Conservation (phyloP, 805 yeast species). For the Saccharomyces paradoxus region DNA sequence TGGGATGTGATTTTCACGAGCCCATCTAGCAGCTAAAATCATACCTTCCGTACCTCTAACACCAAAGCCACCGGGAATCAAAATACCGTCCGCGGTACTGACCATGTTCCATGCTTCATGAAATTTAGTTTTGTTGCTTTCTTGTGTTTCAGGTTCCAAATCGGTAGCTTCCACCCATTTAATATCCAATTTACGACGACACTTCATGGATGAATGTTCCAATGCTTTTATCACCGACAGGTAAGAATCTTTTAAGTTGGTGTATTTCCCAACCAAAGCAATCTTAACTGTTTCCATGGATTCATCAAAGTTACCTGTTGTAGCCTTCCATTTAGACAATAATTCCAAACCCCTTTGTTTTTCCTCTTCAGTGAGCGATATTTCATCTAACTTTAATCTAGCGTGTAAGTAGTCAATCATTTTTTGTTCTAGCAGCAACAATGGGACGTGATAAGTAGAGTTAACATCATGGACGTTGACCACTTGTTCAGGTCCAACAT, state of each 20-base stretch:
- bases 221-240: constrained; percentile 89
- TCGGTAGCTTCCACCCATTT: constrained; percentile 95
- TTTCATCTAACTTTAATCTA: constrained; percentile 53
- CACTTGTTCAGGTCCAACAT: constrained; percentile 97
- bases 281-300: constrained; percentile 82
- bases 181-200: constrained; percentile 75
- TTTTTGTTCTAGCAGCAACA: constrained; percentile 78
- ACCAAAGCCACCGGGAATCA: constrained; percentile 99
- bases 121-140: constrained; percentile 60
- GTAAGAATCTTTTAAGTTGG: constrained; percentile 90
- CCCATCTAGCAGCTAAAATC: constrained; percentile 95
- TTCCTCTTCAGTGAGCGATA: constrained; percentile 43
- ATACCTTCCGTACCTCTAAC: constrained; percentile 96
- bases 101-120: constrained; percentile 94
- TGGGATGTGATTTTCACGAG: constrained; percentile 92
- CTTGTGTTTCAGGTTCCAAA: constrained; percentile 67
- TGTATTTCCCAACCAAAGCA: constrained; percentile 96
- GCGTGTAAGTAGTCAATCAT: constrained; percentile 63
- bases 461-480: constrained; percentile 94
- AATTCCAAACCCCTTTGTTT: constrained; percentile 57
- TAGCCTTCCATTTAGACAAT: constrained; percentile 67
- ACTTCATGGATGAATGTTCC: constrained; percentile 91
- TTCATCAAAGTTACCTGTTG: constrained; percentile 74
- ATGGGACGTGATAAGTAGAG: constrained; percentile 95
- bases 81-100: constrained; percentile 90